phyloP scores from a whole-genome alignment of 352 stramenopile genomes.

The Phytophthora brassicae region DNA sequence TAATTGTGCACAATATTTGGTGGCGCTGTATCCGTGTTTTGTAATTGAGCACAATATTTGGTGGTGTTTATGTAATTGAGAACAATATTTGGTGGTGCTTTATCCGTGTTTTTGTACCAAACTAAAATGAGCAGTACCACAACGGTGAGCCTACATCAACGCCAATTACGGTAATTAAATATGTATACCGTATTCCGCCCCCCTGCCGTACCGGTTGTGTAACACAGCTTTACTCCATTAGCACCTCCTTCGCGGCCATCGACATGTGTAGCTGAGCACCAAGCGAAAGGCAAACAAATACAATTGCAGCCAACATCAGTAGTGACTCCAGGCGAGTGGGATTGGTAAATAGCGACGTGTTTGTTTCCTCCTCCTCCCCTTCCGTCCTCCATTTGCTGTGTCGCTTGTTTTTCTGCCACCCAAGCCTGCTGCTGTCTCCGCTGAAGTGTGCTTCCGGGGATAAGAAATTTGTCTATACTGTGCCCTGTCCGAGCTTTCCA shows the following conservation, averaged over 20 bases:
- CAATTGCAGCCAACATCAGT: conserved; percentile 11
- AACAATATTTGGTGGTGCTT: too few species aligned
- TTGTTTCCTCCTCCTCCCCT: conserved; percentile 9
- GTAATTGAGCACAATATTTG: too few species aligned
- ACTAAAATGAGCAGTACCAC: too few species aligned
- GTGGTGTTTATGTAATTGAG: too few species aligned
- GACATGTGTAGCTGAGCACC: conserved; percentile 7
- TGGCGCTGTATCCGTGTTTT: too few species aligned
- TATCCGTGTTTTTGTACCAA: too few species aligned
- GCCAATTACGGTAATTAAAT: too few species aligned
- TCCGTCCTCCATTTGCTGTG: not conserved
- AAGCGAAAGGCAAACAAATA: conserved; percentile 29
- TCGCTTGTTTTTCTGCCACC: not conserved
- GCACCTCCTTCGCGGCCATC: not conserved
- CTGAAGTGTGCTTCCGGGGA: not conserved
- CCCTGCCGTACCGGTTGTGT: too few species aligned
- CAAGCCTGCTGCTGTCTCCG: conserved; percentile 6
- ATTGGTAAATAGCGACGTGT: not conserved
- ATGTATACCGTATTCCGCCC: too few species aligned
- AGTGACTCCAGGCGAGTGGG: conserved; percentile 16
- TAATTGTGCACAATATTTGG: too few species aligned
- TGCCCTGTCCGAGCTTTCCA: conserved; percentile 27
- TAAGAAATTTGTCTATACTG: conserved; percentile 31
- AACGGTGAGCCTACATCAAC: too few species aligned
- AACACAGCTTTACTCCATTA: too few species aligned